Evolutionary conservation across 2,329 filamentous ascomycete species (phyloP).

Genomic region (Anthostomella pinea): DNA sequence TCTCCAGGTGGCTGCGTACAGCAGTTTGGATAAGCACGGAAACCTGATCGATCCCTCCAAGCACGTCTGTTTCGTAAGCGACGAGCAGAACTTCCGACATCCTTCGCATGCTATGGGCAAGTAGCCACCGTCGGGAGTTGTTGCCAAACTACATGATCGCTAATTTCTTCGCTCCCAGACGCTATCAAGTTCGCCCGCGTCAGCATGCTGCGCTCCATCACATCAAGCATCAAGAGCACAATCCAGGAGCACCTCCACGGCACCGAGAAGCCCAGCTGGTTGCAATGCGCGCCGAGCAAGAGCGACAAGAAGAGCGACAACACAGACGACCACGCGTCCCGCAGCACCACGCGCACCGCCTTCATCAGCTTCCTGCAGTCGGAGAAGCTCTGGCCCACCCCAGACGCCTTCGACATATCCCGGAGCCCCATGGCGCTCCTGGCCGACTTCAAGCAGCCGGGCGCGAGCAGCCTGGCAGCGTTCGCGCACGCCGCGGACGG

Average conservation of each 20-base stretch:
- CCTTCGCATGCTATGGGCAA: slow-evolving; percentile 8
- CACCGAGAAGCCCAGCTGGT: neutral
- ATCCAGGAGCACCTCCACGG: slow-evolving; percentile 13
- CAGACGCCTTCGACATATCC: no score
- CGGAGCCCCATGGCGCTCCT: no score
- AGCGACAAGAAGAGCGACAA: slow-evolving; percentile 11
- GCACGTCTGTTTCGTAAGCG: slow-evolving; percentile 9
- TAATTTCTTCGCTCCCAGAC: neutral
- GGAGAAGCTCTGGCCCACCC: no score
- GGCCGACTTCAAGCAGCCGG: no score
- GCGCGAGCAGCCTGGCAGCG: no score
- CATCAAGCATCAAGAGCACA: slow-evolving; percentile 6
- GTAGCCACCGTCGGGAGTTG: neutral
- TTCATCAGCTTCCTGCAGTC: no score
- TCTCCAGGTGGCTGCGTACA: slow-evolving; percentile 11
- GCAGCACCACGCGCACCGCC: no score
- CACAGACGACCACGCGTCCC: slow-evolving; percentile 9
- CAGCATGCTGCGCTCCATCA: slow-evolving; percentile 10
- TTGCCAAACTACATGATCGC: slow-evolving; percentile 1
- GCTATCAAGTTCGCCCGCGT: slow-evolving; percentile 11
- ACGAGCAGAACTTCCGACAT: slow-evolving; percentile 3
- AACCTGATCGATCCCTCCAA: slow-evolving; percentile 7
- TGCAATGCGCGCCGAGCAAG: slow-evolving; percentile 7
- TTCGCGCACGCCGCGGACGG: no score
- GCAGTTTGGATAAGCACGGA: slow-evolving; percentile 5